phyloP scores from a whole-genome alignment of 2,329 filamentous ascomycete genomes.

The Keithomyces neogunnii region DNA sequence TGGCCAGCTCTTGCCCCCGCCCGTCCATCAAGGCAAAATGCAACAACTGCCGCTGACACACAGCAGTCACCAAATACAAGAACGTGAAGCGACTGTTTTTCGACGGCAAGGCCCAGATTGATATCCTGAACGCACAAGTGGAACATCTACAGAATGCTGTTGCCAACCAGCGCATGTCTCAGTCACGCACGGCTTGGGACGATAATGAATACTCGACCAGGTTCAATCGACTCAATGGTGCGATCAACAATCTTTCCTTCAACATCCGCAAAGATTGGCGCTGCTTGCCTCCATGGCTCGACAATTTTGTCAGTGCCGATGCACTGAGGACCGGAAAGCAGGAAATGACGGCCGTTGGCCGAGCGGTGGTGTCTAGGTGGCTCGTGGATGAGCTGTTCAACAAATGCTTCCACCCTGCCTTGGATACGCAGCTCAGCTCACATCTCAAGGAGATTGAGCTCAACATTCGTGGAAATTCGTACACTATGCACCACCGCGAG shows the following conservation, averaged over 20 bases:
- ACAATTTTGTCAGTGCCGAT: conserved; percentile 72
- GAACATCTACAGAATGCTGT: conserved; percentile 96
- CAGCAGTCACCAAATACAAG: conserved; percentile 83
- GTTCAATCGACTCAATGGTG: conserved; percentile 85
- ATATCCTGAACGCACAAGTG: conserved; percentile 77
- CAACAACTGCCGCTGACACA: conserved; percentile 1
- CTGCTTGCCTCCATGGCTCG: conserved; percentile 70
- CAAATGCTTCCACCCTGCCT: conserved; percentile 81
- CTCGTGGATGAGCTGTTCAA: conserved; percentile 86
- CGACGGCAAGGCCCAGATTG: conserved; percentile 87
- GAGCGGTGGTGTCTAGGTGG: conserved; percentile 84
- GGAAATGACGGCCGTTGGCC: conserved; percentile 94
- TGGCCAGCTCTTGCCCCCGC: background rate
- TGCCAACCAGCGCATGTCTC: conserved; percentile 88
- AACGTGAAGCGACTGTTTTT: conserved; percentile 98
- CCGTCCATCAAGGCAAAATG: background rate
- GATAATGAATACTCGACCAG: conserved; percentile 88
- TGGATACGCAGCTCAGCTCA: conserved; percentile 67
- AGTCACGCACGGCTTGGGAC: conserved; percentile 88
- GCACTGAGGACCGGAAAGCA: conserved; percentile 82
- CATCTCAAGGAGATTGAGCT: conserved; percentile 80
- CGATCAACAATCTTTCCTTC: conserved; percentile 91
- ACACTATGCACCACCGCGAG: conserved; percentile 67
- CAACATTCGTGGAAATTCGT: conserved; percentile 73
- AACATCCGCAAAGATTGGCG: conserved; percentile 95